Evolutionary conservation across 768 basidiomycete genomes (phyloP).

Genomic region (Agrocybe pediades): DNA sequence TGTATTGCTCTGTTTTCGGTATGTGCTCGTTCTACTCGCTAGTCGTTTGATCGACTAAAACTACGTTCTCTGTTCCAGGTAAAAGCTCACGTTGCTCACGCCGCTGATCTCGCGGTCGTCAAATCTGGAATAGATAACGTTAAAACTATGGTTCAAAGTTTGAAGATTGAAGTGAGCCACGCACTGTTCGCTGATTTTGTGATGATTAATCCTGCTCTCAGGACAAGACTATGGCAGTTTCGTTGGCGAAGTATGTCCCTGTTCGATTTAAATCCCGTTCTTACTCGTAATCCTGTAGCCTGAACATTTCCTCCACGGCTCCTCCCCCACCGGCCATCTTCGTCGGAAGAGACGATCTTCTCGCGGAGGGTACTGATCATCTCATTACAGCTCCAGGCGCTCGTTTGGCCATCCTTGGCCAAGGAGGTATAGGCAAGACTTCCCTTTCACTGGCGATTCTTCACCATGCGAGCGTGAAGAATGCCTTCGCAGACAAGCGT

Average conservation of each 20-base stretch:
- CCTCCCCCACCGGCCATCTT: slow-evolving; percentile 1
- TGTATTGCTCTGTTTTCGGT: not conserved
- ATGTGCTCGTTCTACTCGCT: too few relatives aligned
- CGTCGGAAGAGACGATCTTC: slow-evolving; percentile 8
- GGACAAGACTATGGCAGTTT: not conserved
- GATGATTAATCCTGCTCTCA: not conserved
- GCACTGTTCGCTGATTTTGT: not conserved
- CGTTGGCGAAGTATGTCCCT: not conserved
- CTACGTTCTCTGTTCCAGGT: not conserved
- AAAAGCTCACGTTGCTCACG: not conserved
- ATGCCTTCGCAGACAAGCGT: not conserved
- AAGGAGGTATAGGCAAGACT: slow-evolving; percentile 3
- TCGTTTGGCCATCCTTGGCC: not conserved
- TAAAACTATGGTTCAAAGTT: not conserved
- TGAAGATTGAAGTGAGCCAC: not conserved
- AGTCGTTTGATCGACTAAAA: too few relatives aligned
- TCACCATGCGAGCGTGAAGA: not conserved
- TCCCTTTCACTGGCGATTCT: not conserved
- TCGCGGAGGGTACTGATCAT: not conserved
- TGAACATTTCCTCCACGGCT: not conserved
- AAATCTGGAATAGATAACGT: not conserved
- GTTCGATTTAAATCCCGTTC: not conserved
- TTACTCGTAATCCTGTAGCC: not conserved
- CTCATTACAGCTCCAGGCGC: not conserved
- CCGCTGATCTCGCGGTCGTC: not conserved